Evolutionary conservation across 2,329 filamentous ascomycete species (phyloP), one percentile per base, ranked within the genome.

Genomic region (Fusarium protoensiforme): DNA sequence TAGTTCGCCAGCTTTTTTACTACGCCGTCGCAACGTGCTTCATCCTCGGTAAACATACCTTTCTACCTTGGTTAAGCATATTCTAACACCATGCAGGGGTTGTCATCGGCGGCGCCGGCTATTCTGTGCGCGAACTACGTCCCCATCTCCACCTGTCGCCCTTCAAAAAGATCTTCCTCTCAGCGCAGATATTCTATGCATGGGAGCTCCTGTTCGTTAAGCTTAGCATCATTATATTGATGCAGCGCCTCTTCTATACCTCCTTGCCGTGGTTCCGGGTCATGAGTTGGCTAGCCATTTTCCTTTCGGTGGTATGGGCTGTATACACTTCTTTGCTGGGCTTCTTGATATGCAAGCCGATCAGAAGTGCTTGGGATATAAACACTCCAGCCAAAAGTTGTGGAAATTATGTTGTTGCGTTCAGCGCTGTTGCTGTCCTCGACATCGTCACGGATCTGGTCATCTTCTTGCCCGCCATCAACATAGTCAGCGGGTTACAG

Each of bases 181-280:
- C 39, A 2, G 39, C n/a, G 10, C 39, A 43, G 11, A 43, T 43
- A 20, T 43, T 43, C n/a, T 43, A 43, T 6, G 39, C 39, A 6
- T n/a, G n/a, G 11, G 39, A 43, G 13, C 20, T 43, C 8, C n/a
- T 43, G 5, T n/a, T n/a, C 1, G 39, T 71, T 62, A 68, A 71
- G n/a, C 20, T 66, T 13, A 62, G 60, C 22, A 64, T 71, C n/a
- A 65, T 71, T 14, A 38, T 60, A 2, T 56, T 71, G 58, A 48
- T 71, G 35, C 65, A 58, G 9, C 54, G 68, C 35, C 64, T 71
- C 41, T 71, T 71, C 29, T 53, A 36, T n/a, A 18, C 22, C 18
- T 43, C 39, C n/a, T 7, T 43, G 9, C 3, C 39, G n/a, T 43
- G 39, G 39, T 43, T 43, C 11, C 8, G 39, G n/a, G n/a, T 43